These are phyloP conservation scores for Chlorella variabilis DNA, from an alignment of 163 green algal genomes.

Conservation along the genomic window DNA sequence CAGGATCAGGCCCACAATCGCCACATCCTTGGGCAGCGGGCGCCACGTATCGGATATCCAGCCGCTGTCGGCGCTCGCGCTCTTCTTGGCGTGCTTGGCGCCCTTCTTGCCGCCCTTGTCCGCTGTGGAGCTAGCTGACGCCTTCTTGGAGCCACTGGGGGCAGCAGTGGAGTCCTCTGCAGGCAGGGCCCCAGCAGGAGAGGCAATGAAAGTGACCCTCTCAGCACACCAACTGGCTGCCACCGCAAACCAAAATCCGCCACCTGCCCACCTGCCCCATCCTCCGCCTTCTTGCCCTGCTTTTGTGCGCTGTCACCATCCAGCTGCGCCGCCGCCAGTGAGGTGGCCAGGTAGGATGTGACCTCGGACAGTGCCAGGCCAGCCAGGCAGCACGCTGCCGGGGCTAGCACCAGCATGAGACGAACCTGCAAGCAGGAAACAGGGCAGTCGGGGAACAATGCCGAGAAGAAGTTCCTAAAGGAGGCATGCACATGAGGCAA, in stretches of 20 bases:
- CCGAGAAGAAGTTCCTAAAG: too few species aligned
- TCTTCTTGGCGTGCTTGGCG: background rate
- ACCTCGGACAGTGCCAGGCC: conserved; percentile 78
- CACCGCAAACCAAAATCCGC: background rate
- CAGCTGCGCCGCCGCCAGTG: conserved; percentile 39
- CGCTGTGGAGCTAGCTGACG: background rate
- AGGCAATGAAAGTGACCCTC: too few species aligned
- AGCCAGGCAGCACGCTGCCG: conserved; percentile 86
- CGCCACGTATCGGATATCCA: background rate
- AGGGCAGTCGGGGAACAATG: too few species aligned
- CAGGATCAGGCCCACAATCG: conserved; percentile 36
- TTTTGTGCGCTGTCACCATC: background rate
- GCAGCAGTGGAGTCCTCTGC: too few species aligned
- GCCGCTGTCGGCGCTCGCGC: background rate
- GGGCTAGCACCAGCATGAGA: conserved; percentile 95
- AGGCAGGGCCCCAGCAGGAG: too few species aligned
- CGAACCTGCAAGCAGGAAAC: conserved; percentile 65
- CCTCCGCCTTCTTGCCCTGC: background rate
- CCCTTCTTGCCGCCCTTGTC: conserved; percentile 10
- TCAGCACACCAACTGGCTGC: too few species aligned
- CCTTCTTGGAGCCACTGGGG: background rate
- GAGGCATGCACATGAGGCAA: too few species aligned
- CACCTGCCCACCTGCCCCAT: background rate
- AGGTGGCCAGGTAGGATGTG: conserved; percentile 63
- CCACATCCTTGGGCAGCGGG: conserved; percentile 55